Conservation (phyloP, 2,329 filamentous ascomycete species). For the Colletotrichum agaves region DNA sequence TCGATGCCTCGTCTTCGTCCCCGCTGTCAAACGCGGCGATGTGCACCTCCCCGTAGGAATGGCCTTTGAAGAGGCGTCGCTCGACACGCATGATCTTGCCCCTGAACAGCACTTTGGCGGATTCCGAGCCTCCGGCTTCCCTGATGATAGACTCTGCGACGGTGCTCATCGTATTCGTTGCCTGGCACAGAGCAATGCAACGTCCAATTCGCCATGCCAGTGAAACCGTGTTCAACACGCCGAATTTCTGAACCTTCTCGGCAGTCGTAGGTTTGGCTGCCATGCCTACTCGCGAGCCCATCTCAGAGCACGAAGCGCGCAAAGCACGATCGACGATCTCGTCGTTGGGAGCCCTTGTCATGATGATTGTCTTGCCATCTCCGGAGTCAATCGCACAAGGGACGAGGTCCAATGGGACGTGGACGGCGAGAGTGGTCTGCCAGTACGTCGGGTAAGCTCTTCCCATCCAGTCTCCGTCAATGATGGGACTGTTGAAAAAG, state of each 20-base stretch:
- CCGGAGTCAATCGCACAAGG: slow-evolving; percentile 58
- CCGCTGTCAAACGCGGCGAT: slow-evolving; percentile 41
- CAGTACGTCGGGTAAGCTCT: slow-evolving; percentile 65
- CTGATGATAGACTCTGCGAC: slow-evolving; percentile 69
- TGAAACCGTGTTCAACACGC: slow-evolving; percentile 35
- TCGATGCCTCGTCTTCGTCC: slow-evolving; percentile 37
- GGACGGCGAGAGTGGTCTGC: slow-evolving; percentile 61
- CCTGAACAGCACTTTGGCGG: slow-evolving; percentile 68
- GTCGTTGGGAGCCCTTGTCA: slow-evolving; percentile 53
- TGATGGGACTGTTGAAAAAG: slow-evolving; percentile 61
- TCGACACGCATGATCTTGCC: slow-evolving; percentile 70
- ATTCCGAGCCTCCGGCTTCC: slow-evolving; percentile 64
- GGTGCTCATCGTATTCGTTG: slow-evolving; percentile 58
- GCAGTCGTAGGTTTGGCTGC: slow-evolving; percentile 30
- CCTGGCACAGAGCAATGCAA: slow-evolving; percentile 21
- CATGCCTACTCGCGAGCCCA: slow-evolving; percentile 42
- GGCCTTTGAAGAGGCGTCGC: slow-evolving; percentile 58
- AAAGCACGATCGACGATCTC: slow-evolving; percentile 45
- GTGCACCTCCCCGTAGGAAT: slow-evolving; percentile 57
- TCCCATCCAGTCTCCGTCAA: slow-evolving; percentile 69
- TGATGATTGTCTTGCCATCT: slow-evolving; percentile 55
- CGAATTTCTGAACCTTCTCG: slow-evolving; percentile 40
- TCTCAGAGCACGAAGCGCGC: slow-evolving; percentile 52
- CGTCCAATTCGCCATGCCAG: slow-evolving; percentile 33
- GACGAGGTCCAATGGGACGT: slow-evolving; percentile 51